Evolutionary conservation across 352 stramenopile species (phyloP), one percentile per base, ranked within the genome.

Genomic region (Saprolegnia parasitica): DNA sequence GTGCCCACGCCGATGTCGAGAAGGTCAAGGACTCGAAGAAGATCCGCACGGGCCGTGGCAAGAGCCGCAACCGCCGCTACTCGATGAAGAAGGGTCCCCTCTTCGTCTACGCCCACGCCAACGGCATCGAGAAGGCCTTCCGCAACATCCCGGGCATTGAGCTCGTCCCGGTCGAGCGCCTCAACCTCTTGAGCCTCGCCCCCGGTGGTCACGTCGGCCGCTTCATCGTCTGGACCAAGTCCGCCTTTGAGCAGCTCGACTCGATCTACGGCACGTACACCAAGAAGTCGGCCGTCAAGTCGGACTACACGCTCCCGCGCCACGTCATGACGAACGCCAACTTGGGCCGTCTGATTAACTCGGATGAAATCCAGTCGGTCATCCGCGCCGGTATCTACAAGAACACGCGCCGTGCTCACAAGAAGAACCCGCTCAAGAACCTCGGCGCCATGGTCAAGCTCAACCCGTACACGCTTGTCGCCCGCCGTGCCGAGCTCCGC

Each of bases 291-390:
- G 72, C 80, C 35, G 80, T 87, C 42, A 99, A 99, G 92, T 78
- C 75, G 39, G 83, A 83, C 79, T 98, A 96, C 88, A 77, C 84
- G 76, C 89, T 99, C 39, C 97, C 97, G 66, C 86, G 91, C 68
- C 84, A 97, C 76, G 72, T 90, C 71, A 98, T 99, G 91, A 91
- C 88, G 80, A 99, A 99, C 79, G 96, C 97, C 72, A 98, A 99
- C 83, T 77, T 99, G 56, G 96, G 94, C 71, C 96, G 97, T 93
- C 89, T 99, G 77, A 99, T 99, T 74, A 99, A 99, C 93, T 99
- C 95, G 45, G 96, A 99, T 77, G 85, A 93, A 81, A 97, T 99
- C 78, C 96, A 99, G 86, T 98, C 88, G 72, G 94, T 99, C 57
- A 73, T 99, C 62, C 96, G 97, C 75, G 86, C 96, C 35, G 91